Conservation (phyloP, 352 stramenopile genomes). For the Phytophthora sojae region DNA sequence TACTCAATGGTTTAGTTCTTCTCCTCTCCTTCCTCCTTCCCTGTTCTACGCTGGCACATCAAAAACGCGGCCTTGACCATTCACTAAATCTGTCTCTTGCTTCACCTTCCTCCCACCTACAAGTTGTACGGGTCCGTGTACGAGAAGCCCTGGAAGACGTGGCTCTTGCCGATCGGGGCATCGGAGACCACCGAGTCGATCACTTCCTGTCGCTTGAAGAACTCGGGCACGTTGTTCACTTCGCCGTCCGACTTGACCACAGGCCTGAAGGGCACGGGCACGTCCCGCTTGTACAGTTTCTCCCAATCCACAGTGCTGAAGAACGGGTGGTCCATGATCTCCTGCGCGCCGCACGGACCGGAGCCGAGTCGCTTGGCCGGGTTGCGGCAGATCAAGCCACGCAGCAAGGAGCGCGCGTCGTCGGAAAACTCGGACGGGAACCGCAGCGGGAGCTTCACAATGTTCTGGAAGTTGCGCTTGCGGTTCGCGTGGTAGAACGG, state of each 20-base stretch:
- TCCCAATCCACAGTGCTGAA: constrained; percentile 84
- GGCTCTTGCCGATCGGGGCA: constrained; percentile 65
- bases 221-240: constrained; percentile 80
- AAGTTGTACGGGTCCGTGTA: constrained; percentile 80
- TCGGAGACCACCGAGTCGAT: constrained; percentile 72
- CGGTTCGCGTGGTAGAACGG: constrained; percentile 83
- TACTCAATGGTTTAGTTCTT: constrained; percentile 35
- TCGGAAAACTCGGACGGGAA: constrained; percentile 83
- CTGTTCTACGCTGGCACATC: constrained; percentile 38
- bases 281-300: constrained; percentile 78
- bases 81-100: constrained; percentile 13
- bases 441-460: constrained; percentile 76
- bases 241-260: constrained; percentile 77
- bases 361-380: constrained; percentile 80
- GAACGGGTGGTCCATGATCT: constrained; percentile 90
- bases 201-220: constrained; percentile 85
- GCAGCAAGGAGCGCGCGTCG: constrained; percentile 77
- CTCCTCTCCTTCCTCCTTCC: constrained; percentile 3
- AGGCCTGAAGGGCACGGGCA: constrained; percentile 69
- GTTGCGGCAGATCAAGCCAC: constrained; percentile 76
- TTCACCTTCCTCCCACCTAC: constrained; percentile 21
- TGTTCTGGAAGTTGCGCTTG: constrained; percentile 91
- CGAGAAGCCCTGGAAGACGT: constrained; percentile 83
- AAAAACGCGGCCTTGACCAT: constrained; percentile 24
- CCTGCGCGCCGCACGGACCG: constrained; percentile 64